Evolutionary conservation across 306 rosid species (phyloP), one percentile per base, ranked within the genome.

Genomic region (Trifolium repens): DNA sequence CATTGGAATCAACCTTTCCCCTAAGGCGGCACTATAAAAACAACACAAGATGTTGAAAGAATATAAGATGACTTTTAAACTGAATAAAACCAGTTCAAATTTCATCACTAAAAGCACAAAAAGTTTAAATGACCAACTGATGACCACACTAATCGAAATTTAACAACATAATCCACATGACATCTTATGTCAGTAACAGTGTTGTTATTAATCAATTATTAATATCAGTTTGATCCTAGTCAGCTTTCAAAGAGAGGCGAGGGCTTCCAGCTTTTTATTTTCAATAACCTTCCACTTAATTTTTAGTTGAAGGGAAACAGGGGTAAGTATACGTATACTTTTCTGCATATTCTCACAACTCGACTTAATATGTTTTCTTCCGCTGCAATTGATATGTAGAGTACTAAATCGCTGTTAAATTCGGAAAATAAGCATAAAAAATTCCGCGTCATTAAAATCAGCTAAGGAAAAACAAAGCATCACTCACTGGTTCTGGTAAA

Each of bases 1-100:
- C 97, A 62, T 87, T 91, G 73, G 98, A 93, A 84, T 93, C 98
- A 52, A 93, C 83, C 91, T 87, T 93, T 70, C 98, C 98, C 76
- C 98, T 82, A 53, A 93, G 96, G 64, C 96, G 96, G 78, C 91
- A 88, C 97, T 93, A 84, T 42, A 78, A 72, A 44, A 88, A 16
- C 80, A 80, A 16, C 69, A 84, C 43, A 83, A 15, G 19, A 71
- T 9, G 34, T 62, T 9, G 9, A 63, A 81, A 69, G n/a, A 22
- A 78, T 16, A 19, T 67, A 24, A 57, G 71, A 34, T 52, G 34
- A 64, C 58, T 47, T 69, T 53, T 16, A 59, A 82, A 59, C 27
- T 19, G 67, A 47, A 60, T 42, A 67, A 57, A 9, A 27, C 40
- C 8, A 12, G 44, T 24, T 1, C 42, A 14, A 13, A 68, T 32